Evolutionary conservation across 306 rosid genomes (phyloP).

Genomic region (Coriaria nepalensis): DNA sequence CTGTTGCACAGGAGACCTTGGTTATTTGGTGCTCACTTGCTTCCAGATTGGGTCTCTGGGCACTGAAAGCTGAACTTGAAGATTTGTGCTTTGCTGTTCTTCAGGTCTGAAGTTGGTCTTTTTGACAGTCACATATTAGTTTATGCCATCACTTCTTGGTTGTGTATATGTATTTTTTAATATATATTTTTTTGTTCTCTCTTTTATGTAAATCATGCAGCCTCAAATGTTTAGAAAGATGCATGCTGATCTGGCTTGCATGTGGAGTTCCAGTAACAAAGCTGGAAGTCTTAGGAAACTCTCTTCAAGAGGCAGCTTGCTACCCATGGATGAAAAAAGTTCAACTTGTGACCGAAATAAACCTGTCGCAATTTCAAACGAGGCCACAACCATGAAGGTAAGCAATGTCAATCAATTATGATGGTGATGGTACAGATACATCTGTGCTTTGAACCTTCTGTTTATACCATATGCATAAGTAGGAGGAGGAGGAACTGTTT

Average conservation of each 20-base stretch:
- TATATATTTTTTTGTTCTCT: too few relatives aligned
- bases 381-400: conserved; percentile 62
- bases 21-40: conserved; percentile 96
- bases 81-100: conserved; percentile 94
- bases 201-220: conserved; percentile 34
- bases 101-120: conserved; percentile 43
- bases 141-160: too few relatives aligned
- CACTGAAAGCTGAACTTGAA: conserved; percentile 87
- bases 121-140: conserved; percentile 4
- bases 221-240: conserved; percentile 74
- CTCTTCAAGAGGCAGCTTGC: conserved; percentile 33
- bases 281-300: conserved; percentile 39
- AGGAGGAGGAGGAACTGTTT: neutral
- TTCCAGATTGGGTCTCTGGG: conserved; percentile 93
- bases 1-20: conserved; percentile 90
- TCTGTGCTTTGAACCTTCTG: neutral
- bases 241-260: conserved; percentile 81
- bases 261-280: conserved; percentile 68
- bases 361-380: conserved; percentile 40
- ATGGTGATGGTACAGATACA: too few relatives aligned
- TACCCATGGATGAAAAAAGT: conserved; percentile 23
- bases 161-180: too few relatives aligned
- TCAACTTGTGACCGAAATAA: conserved; percentile 27
- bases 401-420: too few relatives aligned
- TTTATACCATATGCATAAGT: conserved; percentile 1